Evolutionary conservation across 2,329 filamentous ascomycete genomes (phyloP), one percentile per base, ranked within the genome.

Genomic region (Colletotrichum godetiae): DNA sequence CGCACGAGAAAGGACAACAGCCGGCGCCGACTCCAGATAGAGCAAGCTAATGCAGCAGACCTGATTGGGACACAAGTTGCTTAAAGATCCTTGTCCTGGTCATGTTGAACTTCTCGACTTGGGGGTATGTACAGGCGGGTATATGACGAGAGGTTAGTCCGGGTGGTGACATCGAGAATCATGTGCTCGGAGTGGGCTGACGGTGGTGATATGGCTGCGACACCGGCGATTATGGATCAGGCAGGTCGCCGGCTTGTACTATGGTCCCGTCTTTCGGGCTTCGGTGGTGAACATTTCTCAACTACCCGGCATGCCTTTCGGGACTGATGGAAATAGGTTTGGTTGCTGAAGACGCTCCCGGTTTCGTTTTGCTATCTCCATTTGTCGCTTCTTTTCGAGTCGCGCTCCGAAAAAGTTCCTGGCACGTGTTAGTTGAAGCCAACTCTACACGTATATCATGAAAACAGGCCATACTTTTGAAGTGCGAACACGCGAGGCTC

Each of bases 391-490:
- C 80, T 93, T 93, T 80, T 95, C 91, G 63, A 98, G 81, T 19
- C 97, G 91, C 85, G 95, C 94, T 77, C 96, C 93, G 80, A 95
- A 97, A 82, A 99, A 98, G 31, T 91, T 89, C 78, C 94, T 63
- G 58, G 22, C 24, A 69, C 58, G 11, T 55, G n/a, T 33, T n/a
- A 53, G 46, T 11, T 22, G 24, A 27, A 10, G 15, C 1, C 11
- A 31, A 37, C 19, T 27, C 37, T n/a, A 13, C 22, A 37, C 8
- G 24, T 10, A 29, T 7, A 13, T 12, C 5, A 37, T 13, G 55
- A 10, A 24, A 42, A 37, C 11, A 5, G 8, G 11, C 42, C 66
- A 7, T 71, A 76, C 74, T 75, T 76, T 22, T 75, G 73, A 11
- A 76, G 69, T 4, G 93, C 90, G 83, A 97, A 99, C 3, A 97